These are phyloP conservation scores for Sporothrix phasma DNA, from an alignment of 2,329 filamentous ascomycete genomes.

Conservation along the genomic window DNA sequence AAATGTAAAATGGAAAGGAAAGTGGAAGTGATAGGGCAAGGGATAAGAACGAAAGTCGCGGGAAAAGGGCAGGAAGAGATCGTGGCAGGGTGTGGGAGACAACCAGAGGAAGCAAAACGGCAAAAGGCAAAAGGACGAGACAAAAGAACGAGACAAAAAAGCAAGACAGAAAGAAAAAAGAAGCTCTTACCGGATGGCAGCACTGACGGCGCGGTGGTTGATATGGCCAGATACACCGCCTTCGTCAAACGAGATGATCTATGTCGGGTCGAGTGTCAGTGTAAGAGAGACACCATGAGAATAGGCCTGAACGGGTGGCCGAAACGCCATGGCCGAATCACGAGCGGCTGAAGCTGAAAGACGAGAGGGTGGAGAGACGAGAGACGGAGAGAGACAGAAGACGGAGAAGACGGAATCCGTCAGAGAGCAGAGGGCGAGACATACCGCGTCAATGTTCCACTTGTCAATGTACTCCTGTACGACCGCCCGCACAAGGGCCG, in stretches of 20 bases:
- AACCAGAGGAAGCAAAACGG: not conserved
- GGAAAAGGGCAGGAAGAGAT: not conserved
- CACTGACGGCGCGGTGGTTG: constrained; percentile 11
- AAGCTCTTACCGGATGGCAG: constrained; percentile 1
- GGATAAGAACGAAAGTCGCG: not conserved
- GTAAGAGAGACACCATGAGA: not conserved
- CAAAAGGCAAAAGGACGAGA: not conserved
- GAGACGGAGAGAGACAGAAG: not conserved
- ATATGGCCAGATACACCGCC: constrained; percentile 10
- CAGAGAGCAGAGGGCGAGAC: not conserved
- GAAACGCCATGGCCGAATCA: not conserved
- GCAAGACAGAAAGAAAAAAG: not conserved
- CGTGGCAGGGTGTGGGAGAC: not conserved
- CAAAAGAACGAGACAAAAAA: not conserved
- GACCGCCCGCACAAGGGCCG: not conserved
- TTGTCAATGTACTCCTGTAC: constrained; percentile 6
- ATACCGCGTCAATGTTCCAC: constrained; percentile 9
- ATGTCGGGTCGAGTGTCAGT: not conserved
- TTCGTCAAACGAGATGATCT: constrained; percentile 9
- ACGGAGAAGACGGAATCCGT: too few species aligned
- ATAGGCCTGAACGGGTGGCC: not conserved
- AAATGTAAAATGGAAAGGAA: too few species aligned
- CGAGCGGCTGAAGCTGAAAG: not conserved
- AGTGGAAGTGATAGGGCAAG: not conserved
- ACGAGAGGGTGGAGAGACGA: not conserved